Evolutionary conservation across 441 rosid genomes (phyloP), one percentile per base, ranked within the genome.

Genomic region (Sinapis alba): DNA sequence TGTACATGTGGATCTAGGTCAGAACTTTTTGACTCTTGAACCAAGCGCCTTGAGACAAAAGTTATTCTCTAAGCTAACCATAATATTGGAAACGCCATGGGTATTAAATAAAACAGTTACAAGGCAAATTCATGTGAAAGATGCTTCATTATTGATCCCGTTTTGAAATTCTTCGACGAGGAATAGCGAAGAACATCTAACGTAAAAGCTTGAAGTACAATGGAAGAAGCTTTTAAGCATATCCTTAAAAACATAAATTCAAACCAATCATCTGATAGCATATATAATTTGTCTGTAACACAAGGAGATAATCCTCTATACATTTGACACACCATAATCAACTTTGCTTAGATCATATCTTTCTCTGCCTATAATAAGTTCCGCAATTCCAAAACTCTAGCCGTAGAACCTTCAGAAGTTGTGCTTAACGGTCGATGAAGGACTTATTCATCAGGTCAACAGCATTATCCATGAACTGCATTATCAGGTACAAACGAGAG

Each of bases 391-490:
- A 78, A 78, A 78, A 72, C 73, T 66, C 32, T 21, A 60, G 36
- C n/a, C 27, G 67, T 54, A 61, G 13, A 72, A 72, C 64, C 51
- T 66, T 66, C 21, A 12, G 30, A 27, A 21, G 8, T 50, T 51
- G 53, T 68, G 71, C 54, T 84, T 80, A 82, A 72, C 92, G 94
- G 80, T 90, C 97, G 13, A 86, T 82, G 81, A 93, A 93, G 2
- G 97, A 90, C 82, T 91, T 90, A 82, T 93, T 83, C 96, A 91
- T 93, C 80, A 91, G 87, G 79, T 83, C 78, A 18, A 90, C 90
- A 11, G 96, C 98, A 19, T 88, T 83, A 53, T 93, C 98, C 98
- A 91, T 86, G 81, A 91, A 90, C 96, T 91, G 91, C 89, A 89
- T 8, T 62, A 21, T 43, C 41, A 81, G 61, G 34, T 45, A 73